Evolutionary conservation across 2,329 filamentous ascomycete genomes (phyloP), one percentile per base, ranked within the genome.

Genomic region (Apiospora koreana): DNA sequence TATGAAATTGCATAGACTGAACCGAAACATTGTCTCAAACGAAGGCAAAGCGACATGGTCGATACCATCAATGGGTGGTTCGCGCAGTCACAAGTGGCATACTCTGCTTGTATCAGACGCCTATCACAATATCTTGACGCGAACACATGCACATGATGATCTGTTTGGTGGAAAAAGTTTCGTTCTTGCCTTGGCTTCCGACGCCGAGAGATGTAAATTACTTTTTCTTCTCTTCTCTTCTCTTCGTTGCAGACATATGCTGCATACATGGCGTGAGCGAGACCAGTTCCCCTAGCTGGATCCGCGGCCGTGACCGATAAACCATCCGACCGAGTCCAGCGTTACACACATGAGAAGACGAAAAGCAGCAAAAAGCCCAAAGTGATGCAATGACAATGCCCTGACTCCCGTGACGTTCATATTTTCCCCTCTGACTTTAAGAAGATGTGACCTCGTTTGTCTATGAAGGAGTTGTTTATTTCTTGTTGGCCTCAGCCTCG

Each of bases 401-500:
- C 77, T 74, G 79, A 79, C 78, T 80, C 78, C 77, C 74, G 78
- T 77, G 76, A 68, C 76, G 77, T 73, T 75, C 70, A 68, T 62
- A 67, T 69, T 71, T 58, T 66, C 65, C 45, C 50, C 54, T 67
- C 43, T 35, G 43, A n/a, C 41, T 25, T 25, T 18, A 42, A 66
- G 64, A 46, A 28, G 38, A 46, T 31, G 43, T 42, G 65, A 67
- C 41, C 42, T 67, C 65, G 42, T 67, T 46, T 46, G 66, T 50
- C 43, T 48, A 68, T 25, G 66, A 69, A 71, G 72, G 67, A 69
- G 62, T 72, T 80, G 80, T 82, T 86, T 94, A 95, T 92, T 96
- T 95, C 93, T 95, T 95, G 85, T 90, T 89, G 81, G 87, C 87
- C 83, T 93, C 92, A 81, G 93, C 93, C 83, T 95, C 93, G 79